Evolutionary conservation across 805 yeast species (phyloP), one percentile per base, ranked within the genome.

Genomic region (Pichia ethanolica): DNA sequence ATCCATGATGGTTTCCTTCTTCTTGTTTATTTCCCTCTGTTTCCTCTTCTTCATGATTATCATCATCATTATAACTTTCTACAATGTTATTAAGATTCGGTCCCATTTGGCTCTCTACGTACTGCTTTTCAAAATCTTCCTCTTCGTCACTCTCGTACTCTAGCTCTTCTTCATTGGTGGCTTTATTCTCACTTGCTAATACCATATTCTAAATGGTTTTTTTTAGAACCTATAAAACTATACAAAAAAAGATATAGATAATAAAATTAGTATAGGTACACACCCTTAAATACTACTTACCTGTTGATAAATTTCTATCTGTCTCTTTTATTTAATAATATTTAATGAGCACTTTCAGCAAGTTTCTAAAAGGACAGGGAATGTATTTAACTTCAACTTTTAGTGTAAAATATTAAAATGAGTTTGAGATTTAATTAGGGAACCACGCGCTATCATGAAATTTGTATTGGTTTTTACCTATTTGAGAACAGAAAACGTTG

Each of bases 111-210:
- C 37, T 44, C 36, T 43, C 50, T 36, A 37, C 27, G 41, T 49
- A 20, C 34, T 41, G 14, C 30, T 36, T 10, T 38, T 58, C 61
- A 42, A 56, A 47, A 27, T 52, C 52, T 12, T 53, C 56, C 12
- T 53, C 59, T 33, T 56, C 61, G 35, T 62, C 65, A 48, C 66
- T 59, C 54, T 69, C 62, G 50, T 61, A 54, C 54, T 65, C 60
- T 56, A 66, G 47, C 53, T 60, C 56, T 54, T 68, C 53, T 51
- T 65, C 61, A 10, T n/a, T 7, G 46, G 47, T 51, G 28, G 52
- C 48, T 11, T 36, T 30, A n/a, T 43, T 27, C 7, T 8, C 10
- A 2, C 9, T n/a, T 8, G 27, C 33, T 12, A 13, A 7, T 25
- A 20, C 10, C 40, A 12, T 33, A n/a, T 10, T 47, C 14, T 12